Evolutionary conservation across 106 monocot species (phyloP).

Genomic region (Acanthochlamys bracteata): DNA sequence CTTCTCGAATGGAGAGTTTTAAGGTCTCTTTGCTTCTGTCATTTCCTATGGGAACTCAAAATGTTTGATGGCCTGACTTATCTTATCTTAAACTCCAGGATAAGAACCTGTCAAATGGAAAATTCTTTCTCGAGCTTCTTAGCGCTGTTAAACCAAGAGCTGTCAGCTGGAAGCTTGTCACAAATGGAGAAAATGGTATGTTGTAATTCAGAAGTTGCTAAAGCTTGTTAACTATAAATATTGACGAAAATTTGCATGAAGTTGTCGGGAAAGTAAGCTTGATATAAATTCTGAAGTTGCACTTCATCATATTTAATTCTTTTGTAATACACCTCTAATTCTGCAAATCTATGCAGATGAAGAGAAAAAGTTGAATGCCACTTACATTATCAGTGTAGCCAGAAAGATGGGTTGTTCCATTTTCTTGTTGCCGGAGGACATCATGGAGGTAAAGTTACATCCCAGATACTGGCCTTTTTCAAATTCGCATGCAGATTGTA

Average conservation of each 20-base stretch:
- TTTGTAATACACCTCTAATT: not conserved
- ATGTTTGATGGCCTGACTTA: not conserved
- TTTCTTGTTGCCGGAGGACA: slow-evolving; percentile 45
- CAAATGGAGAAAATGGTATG: slow-evolving; percentile 52
- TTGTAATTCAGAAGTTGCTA: too few relatives aligned
- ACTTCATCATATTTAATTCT: not conserved
- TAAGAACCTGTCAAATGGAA: slow-evolving; percentile 42
- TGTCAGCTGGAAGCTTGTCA: slow-evolving; percentile 66
- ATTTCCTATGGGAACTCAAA: not conserved
- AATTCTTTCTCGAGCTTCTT: slow-evolving; percentile 65
- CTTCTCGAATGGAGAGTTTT: slow-evolving; percentile 77
- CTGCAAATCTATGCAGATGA: slow-evolving; percentile 16
- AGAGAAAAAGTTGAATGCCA: slow-evolving; percentile 45
- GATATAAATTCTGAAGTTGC: too few relatives aligned
- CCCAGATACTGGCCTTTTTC: not conserved
- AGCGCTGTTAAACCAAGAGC: slow-evolving; percentile 54
- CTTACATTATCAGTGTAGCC: slow-evolving; percentile 42
- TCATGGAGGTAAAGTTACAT: slow-evolving; percentile 23
- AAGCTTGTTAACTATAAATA: too few relatives aligned
- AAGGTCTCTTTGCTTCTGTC: slow-evolving; percentile 36
- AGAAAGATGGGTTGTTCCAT: slow-evolving; percentile 40
- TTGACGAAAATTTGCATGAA: too few relatives aligned
- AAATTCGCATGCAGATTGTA: not conserved
- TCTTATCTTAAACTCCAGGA: slow-evolving; percentile 25
- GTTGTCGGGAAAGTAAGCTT: too few relatives aligned